Percentiles rank a stretch among this genome's conserved stretches.
These are phyloP conservation scores for Kalmusia sp. DNA, from an alignment of 2,329 filamentous ascomycete species.

Conservation along the genomic window DNA sequence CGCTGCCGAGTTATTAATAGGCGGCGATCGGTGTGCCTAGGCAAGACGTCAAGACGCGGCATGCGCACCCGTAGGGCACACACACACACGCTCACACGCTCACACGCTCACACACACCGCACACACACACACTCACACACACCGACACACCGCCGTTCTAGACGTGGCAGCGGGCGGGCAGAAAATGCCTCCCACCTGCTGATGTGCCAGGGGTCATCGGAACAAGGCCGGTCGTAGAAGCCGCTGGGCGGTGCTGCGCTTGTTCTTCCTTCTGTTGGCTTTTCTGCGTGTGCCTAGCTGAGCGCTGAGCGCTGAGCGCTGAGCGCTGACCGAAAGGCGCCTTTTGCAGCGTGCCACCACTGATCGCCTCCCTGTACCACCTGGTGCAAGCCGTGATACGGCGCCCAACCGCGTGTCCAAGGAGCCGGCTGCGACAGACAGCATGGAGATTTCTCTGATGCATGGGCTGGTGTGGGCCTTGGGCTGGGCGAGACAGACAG, in stretches of 20 bases:
- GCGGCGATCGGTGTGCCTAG: conserved; percentile 23
- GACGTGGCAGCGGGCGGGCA: neutral
- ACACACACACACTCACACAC: conserved; percentile 13
- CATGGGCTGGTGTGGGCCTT: conserved; percentile 29
- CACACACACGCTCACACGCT: no score
- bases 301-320: conserved; percentile 5
- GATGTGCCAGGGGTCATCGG: conserved; percentile 3
- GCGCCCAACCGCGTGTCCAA: conserved; percentile 24
- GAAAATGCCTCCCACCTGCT: neutral
- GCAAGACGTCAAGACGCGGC: conserved; percentile 17
- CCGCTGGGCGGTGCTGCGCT: conserved; percentile 2
- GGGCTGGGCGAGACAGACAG: conserved; percentile 28
- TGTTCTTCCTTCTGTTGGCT: conserved; percentile 7
- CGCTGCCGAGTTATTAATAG: conserved; percentile 9
- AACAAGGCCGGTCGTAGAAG: neutral
- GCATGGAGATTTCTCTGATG: conserved; percentile 23
- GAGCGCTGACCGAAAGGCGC: conserved; percentile 7
- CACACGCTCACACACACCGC: conserved; percentile 18
- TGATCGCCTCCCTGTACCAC: conserved; percentile 16
- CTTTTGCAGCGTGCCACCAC: conserved; percentile 11
- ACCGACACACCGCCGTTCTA: conserved; percentile 27
- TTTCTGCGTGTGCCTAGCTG: conserved; percentile 2
- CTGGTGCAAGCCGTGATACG: conserved; percentile 30
- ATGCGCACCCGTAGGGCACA: conserved; percentile 18
- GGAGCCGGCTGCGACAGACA: conserved; percentile 24